phyloP scores from a whole-genome alignment of 345 rosid genomes.

The Salix caprea region DNA sequence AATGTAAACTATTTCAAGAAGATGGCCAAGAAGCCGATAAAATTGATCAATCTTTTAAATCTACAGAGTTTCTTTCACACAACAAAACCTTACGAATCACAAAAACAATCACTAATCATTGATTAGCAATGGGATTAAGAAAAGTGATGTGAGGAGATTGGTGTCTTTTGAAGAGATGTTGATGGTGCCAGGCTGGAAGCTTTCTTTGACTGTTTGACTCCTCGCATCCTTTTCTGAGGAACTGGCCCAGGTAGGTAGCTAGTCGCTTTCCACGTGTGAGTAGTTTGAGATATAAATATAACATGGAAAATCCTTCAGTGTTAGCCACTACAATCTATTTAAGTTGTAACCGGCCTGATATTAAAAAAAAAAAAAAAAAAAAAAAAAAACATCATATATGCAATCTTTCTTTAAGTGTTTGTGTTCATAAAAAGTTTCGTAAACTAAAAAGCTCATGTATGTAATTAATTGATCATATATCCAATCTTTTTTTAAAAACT shows the following conservation, averaged over 20 bases:
- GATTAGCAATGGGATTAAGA: background rate
- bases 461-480: too few species aligned
- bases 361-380: too few species aligned
- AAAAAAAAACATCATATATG: too few species aligned
- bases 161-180: background rate
- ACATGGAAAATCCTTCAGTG: background rate
- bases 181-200: slow-evolving; percentile 23
- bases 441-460: too few species aligned
- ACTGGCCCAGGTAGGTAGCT: slow-evolving; percentile 6
- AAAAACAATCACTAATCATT: background rate
- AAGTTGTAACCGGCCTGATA: too few species aligned
- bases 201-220: slow-evolving; percentile 11
- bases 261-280: slow-evolving; percentile 21
- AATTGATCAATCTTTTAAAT: too few species aligned
- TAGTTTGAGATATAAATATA: background rate
- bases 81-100: too few species aligned
- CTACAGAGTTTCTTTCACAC: too few species aligned
- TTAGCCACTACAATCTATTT: background rate
- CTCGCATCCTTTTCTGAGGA: background rate
- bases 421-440: too few species aligned
- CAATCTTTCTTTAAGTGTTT: too few species aligned
- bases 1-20: background rate
- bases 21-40: too few species aligned
- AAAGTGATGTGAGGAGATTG: background rate
- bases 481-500: too few species aligned